Evolutionary conservation across 2,329 filamentous ascomycete genomes (phyloP).

Genomic region (Phoma sp.): DNA sequence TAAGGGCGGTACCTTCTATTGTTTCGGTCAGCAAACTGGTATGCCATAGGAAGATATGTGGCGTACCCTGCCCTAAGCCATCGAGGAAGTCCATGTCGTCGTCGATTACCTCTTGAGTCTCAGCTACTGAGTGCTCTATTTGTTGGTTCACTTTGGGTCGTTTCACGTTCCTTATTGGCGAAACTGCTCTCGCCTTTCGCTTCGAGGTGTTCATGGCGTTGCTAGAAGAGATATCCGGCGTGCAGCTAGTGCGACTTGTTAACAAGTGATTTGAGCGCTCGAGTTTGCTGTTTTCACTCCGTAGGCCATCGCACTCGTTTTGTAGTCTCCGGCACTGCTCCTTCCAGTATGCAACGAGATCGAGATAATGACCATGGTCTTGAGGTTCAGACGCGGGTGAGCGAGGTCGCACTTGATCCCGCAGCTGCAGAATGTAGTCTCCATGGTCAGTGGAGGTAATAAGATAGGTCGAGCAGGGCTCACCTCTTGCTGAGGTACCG

Average conservation of each 20-base stretch:
- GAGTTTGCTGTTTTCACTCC: slow-evolving; percentile 32
- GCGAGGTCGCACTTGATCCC: slow-evolving; percentile 42
- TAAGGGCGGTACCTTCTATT: slow-evolving; percentile 32
- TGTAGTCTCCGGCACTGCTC: slow-evolving; percentile 34
- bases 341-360: slow-evolving; percentile 52
- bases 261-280: slow-evolving; percentile 38
- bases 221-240: not conserved
- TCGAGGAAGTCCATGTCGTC: slow-evolving; percentile 39
- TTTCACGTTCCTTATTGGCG: slow-evolving; percentile 22
- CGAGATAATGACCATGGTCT: slow-evolving; percentile 45
- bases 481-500: slow-evolving; percentile 43
- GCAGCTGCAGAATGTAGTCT: slow-evolving; percentile 47
- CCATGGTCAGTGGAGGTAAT: not conserved
- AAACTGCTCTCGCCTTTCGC: slow-evolving; percentile 25
- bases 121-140: slow-evolving; percentile 14
- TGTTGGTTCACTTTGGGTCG: slow-evolving; percentile 21
- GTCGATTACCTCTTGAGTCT: slow-evolving; percentile 33
- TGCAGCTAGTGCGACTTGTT: slow-evolving; percentile 7
- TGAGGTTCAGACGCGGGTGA: slow-evolving; percentile 27
- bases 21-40: slow-evolving; percentile 10
- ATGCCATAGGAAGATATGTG: not conserved
- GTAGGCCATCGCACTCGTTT: slow-evolving; percentile 31
- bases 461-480: not conserved
- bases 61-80: slow-evolving; percentile 32
- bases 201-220: slow-evolving; percentile 20